phyloP scores from a whole-genome alignment of 345 rosid species.

The sweet orange (Citrus sinensis) region DNA sequence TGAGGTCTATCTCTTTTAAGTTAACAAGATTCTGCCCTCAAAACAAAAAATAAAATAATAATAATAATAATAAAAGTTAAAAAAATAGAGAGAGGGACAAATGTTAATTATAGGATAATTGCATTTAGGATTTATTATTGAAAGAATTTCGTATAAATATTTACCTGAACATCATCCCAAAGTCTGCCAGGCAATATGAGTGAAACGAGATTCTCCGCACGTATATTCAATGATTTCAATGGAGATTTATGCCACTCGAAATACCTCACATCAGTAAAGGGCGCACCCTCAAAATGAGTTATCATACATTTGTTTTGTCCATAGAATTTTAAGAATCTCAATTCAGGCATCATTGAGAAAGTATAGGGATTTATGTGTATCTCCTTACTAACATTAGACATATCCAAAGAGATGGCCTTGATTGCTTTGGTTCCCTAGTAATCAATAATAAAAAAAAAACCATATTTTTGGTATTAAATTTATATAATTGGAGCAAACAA shows the following conservation, averaged over 20 bases:
- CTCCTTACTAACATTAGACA: neutral
- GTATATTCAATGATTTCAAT: no score
- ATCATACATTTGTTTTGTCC: neutral
- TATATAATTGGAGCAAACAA: no score
- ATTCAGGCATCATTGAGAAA: conserved; percentile 19
- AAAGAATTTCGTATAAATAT: no score
- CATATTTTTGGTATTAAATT: no score
- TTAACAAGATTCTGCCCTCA: neutral
- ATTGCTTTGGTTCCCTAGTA: neutral
- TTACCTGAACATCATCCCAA: no score
- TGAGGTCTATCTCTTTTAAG: no score
- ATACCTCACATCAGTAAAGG: conserved; percentile 22
- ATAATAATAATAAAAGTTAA: neutral
- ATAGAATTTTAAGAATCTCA: conserved; percentile 30
- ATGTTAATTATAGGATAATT: no score
- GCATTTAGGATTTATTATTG: no score
- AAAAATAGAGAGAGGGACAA: no score
- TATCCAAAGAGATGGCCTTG: neutral
- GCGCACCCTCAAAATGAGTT: conserved; percentile 12
- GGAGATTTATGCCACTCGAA: neutral
- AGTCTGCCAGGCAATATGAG: no score
- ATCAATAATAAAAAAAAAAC: no score
- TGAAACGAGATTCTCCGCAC: no score
- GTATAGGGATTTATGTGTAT: conserved; percentile 3
- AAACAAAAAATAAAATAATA: neutral